These are phyloP conservation scores for Rhamnella rubrinervis DNA, from an alignment of 331 rosid species.

Conservation along the genomic window DNA sequence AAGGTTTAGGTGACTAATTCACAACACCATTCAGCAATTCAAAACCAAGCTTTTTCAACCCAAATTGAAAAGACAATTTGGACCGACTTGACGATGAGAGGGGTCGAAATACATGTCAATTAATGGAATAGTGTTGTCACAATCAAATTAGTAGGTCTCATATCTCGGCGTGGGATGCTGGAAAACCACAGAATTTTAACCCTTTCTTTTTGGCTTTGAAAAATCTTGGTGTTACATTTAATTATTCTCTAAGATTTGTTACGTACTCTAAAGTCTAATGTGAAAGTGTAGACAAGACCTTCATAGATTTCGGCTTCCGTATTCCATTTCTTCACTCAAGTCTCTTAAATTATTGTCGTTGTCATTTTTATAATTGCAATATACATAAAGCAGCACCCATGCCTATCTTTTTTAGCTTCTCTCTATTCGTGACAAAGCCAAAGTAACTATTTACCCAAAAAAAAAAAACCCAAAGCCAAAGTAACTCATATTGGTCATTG, in stretches of 20 bases:
- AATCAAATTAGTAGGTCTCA: not conserved
- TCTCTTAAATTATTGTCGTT: not conserved
- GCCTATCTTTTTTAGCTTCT: not conserved
- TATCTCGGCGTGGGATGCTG: slow-evolving; percentile 15
- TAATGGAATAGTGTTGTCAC: not conserved
- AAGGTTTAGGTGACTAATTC: no score
- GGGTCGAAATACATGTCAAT: not conserved
- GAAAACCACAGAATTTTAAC: not conserved
- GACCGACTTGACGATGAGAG: not conserved
- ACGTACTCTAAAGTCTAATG: not conserved
- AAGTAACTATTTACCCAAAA: no score
- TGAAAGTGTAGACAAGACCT: not conserved
- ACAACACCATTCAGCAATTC: no score
- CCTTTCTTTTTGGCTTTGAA: not conserved
- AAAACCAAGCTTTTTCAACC: no score
- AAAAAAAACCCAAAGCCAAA: not conserved
- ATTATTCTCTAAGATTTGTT: not conserved
- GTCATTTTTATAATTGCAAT: not conserved
- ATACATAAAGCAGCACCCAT: not conserved
- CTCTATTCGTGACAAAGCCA: not conserved
- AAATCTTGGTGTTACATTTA: not conserved
- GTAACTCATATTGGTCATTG: no score
- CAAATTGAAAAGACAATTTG: not conserved
- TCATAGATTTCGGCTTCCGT: slow-evolving; percentile 22
- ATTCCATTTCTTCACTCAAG: slow-evolving; percentile 16